Percentiles rank a stretch among this genome's conserved stretches.
These are phyloP conservation scores for Gremmenia infestans DNA, from an alignment of 2,329 filamentous ascomycete genomes.

Conservation along the genomic window DNA sequence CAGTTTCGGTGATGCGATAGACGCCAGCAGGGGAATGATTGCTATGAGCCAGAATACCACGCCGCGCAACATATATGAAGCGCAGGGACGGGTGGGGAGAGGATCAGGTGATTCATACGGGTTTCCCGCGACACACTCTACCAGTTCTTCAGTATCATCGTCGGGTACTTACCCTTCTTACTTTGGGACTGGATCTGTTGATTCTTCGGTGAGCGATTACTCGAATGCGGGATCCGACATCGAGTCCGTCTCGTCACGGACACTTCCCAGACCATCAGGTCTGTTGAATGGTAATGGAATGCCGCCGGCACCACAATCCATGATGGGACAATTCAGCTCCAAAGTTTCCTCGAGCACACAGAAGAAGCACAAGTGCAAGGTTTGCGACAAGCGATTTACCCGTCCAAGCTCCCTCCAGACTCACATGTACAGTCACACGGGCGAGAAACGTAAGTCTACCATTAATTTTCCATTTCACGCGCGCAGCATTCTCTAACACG, in stretches of 20 bases:
- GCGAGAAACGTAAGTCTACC: constrained; percentile 80
- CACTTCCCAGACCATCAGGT: constrained; percentile 73
- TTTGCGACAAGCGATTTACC: constrained; percentile 97
- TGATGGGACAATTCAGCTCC: constrained; percentile 98
- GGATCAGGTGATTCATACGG: constrained; percentile 83
- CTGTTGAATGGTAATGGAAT: constrained; percentile 55
- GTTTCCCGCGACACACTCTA: constrained; percentile 79
- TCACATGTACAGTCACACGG: constrained; percentile 98
- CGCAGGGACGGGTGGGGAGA: constrained; percentile 53
- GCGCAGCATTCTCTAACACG: constrained; percentile 17
- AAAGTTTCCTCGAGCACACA: constrained; percentile 93
- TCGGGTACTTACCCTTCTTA: constrained; percentile 76
- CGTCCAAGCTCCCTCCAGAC: constrained; percentile 91
- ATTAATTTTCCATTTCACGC: not conserved
- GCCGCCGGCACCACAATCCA: constrained; percentile 84
- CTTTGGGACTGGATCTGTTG: constrained; percentile 72
- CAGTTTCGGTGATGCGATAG: constrained; percentile 82
- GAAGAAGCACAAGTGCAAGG: constrained; percentile 99
- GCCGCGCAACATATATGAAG: constrained; percentile 82
- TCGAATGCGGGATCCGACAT: constrained; percentile 86
- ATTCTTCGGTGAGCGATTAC: constrained; percentile 85
- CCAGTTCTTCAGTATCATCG: constrained; percentile 86
- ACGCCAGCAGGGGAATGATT: constrained; percentile 90
- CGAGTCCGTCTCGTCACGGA: constrained; percentile 72
- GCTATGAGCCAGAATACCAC: constrained; percentile 95